These are phyloP conservation scores for Trichosanthes truncata DNA, from an alignment of 306 rosid genomes.

Conservation along the genomic window DNA sequence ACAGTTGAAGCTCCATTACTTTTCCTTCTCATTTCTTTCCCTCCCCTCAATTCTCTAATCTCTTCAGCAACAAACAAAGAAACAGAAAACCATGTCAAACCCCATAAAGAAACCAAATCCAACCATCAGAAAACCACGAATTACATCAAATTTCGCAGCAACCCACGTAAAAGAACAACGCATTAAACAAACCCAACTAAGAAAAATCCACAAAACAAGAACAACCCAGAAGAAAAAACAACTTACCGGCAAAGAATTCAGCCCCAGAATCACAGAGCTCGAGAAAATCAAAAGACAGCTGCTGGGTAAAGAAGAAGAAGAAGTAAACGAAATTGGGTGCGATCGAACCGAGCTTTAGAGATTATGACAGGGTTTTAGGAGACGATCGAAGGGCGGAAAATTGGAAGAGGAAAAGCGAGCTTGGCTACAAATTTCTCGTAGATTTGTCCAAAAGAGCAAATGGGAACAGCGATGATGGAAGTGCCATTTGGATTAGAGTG, in stretches of 20 bases:
- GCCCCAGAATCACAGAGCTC: neutral
- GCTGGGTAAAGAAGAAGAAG: neutral
- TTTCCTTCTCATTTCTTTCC: neutral
- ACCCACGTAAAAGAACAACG: neutral
- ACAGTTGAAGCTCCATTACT: neutral
- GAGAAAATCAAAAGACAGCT: neutral
- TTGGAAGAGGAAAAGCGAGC: neutral
- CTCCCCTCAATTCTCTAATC: neutral
- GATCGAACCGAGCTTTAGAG: neutral
- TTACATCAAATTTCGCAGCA: neutral
- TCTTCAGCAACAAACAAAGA: neutral
- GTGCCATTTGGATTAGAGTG: neutral
- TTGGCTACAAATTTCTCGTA: neutral
- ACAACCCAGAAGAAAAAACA: neutral
- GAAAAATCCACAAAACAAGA: neutral
- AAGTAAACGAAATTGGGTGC: neutral
- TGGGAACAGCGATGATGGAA: neutral
- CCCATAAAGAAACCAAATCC: conserved; percentile 6
- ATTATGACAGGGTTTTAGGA: neutral
- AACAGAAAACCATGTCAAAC: neutral
- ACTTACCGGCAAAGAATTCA: conserved; percentile 34
- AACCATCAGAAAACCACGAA: neutral
- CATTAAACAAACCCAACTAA: neutral
- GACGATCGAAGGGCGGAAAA: neutral
- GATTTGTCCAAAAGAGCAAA: conserved; percentile 14